Evolutionary conservation across 306 rosid species (phyloP).

Genomic region (Prinsepia uniflora): DNA sequence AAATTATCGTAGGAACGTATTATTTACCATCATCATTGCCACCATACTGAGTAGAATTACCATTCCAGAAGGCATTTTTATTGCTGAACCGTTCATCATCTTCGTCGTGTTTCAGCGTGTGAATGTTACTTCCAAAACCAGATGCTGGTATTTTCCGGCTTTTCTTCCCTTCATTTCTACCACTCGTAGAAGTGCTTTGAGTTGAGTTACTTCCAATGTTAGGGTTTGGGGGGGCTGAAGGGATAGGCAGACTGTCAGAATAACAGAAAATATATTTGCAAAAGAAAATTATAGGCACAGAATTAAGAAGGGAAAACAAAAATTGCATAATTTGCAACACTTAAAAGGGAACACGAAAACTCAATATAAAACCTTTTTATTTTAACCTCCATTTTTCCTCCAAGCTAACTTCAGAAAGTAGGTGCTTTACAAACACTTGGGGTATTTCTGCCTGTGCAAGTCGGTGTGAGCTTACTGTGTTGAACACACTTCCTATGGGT

Average conservation of each 20-base stretch:
- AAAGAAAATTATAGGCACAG: neutral
- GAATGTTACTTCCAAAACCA: slow-evolving; percentile 47
- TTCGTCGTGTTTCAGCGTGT: slow-evolving; percentile 46
- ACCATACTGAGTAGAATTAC: slow-evolving; percentile 61
- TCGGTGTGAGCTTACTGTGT: neutral
- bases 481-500: neutral
- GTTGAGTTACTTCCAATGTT: slow-evolving; percentile 1
- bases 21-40: slow-evolving; percentile 36
- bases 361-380: neutral
- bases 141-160: slow-evolving; percentile 24
- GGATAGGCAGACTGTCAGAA: neutral
- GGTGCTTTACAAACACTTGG: neutral
- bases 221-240: slow-evolving; percentile 38
- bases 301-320: neutral
- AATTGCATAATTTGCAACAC: neutral
- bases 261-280: neutral
- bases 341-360: neutral
- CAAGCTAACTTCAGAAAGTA: neutral
- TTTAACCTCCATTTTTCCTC: neutral
- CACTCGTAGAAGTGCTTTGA: slow-evolving; percentile 19
- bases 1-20: neutral
- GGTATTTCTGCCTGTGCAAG: neutral
- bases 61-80: slow-evolving; percentile 56
- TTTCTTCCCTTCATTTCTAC: slow-evolving; percentile 21
- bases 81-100: slow-evolving; percentile 42